These are phyloP conservation scores for Acanthochlamys bracteata DNA, from an alignment of 106 monocot genomes.

Conservation along the genomic window DNA sequence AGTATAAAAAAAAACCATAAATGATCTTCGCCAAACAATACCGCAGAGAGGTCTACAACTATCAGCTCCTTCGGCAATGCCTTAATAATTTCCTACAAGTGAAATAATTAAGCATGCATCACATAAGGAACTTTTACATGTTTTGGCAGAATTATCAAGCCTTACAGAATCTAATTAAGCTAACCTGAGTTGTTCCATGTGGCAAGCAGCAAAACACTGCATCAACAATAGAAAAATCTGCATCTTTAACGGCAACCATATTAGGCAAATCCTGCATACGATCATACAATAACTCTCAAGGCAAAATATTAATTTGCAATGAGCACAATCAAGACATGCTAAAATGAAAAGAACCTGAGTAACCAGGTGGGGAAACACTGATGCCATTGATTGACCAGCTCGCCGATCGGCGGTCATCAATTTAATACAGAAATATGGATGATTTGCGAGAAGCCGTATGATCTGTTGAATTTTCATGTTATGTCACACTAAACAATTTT, in stretches of 20 bases:
- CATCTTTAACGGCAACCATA: conserved; percentile 80
- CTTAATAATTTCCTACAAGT: conserved; percentile 85
- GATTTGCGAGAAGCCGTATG: conserved; percentile 77
- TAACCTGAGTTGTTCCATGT: conserved; percentile 97
- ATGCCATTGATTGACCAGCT: conserved; percentile 81
- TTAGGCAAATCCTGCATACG: conserved; percentile 64
- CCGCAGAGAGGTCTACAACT: conserved; percentile 98
- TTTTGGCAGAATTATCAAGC: background rate
- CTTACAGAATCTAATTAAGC: background rate
- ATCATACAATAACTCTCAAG: background rate
- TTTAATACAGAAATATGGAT: conserved; percentile 71
- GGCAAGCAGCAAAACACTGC: conserved; percentile 99
- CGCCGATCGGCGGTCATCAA: conserved; percentile 93
- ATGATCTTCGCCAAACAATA: conserved; percentile 24
- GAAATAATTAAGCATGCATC: conserved; percentile 1
- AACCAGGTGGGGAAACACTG: conserved; percentile 91
- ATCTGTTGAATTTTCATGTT: conserved; percentile 31
- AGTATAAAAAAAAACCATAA: background rate
- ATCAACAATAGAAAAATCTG: conserved; percentile 92
- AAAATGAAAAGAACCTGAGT: conserved; percentile 47
- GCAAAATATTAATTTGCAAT: background rate
- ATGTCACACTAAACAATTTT: background rate
- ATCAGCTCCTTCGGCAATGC: conserved; percentile 59
- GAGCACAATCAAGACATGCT: background rate
- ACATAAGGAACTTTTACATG: background rate